These are phyloP conservation scores for Chaetomiaceae sp. DNA, from an alignment of 2,329 filamentous ascomycete genomes.

Conservation along the genomic window DNA sequence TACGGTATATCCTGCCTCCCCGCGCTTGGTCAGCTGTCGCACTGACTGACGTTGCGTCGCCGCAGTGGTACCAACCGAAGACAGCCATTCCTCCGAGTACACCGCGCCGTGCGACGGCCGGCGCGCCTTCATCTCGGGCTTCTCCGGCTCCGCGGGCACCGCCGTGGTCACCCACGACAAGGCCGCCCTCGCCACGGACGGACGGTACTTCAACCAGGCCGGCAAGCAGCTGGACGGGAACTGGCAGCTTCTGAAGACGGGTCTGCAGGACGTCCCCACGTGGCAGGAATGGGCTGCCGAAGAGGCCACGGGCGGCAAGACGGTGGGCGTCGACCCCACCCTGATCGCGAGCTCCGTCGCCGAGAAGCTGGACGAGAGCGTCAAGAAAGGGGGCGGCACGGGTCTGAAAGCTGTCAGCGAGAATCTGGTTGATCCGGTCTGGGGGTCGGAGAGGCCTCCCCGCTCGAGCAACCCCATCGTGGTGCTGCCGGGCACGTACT, in stretches of 20 bases:
- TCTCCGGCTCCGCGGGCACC: constrained; percentile 90
- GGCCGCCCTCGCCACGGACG: constrained; percentile 88
- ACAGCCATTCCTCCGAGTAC: constrained; percentile 96
- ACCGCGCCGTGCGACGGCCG: constrained; percentile 93
- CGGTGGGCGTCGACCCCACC: constrained; percentile 84
- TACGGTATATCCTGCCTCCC: constrained; percentile 61
- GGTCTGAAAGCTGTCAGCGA: constrained; percentile 68
- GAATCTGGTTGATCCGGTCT: constrained; percentile 89
- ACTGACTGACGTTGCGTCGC: constrained; percentile 30
- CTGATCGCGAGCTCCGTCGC: constrained; percentile 63
- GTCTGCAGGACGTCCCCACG: constrained; percentile 85
- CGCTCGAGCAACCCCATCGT: constrained; percentile 71
- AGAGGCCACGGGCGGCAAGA: constrained; percentile 78
- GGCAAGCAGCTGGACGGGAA: constrained; percentile 83
- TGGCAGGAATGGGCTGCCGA: constrained; percentile 96
- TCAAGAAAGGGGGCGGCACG: constrained; percentile 77
- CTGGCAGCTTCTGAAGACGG: constrained; percentile 88
- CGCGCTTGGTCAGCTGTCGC: neutral
- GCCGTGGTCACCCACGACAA: constrained; percentile 82
- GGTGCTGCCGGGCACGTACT: constrained; percentile 63
- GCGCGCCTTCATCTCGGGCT: constrained; percentile 86
- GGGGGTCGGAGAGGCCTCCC: constrained; percentile 66
- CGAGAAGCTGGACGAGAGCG: constrained; percentile 72
- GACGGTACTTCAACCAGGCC: constrained; percentile 97
- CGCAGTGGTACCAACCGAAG: constrained; percentile 89